phyloP scores from a whole-genome alignment of 2,329 filamentous ascomycete species.

The Trichoderma koningii region DNA sequence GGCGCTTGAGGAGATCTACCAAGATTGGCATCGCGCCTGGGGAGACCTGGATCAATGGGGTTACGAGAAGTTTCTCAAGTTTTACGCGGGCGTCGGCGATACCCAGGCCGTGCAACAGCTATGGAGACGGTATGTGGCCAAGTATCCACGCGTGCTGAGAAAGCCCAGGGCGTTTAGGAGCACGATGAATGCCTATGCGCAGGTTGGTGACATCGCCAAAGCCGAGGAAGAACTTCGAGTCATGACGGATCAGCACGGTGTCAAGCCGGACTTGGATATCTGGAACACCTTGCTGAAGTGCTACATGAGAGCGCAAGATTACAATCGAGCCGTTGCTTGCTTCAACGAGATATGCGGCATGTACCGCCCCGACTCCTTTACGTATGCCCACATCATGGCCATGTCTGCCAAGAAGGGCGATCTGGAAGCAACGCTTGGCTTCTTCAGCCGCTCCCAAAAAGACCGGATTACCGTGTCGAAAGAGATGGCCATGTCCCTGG shows the following conservation, averaged over 20 bases:
- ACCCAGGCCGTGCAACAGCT: conserved; percentile 48
- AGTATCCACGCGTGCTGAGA: conserved; percentile 41
- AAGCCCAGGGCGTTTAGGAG: conserved; percentile 51
- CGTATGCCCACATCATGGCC: conserved; percentile 73
- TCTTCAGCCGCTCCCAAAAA: conserved; percentile 65
- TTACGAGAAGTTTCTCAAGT: conserved; percentile 52
- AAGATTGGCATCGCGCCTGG: conserved; percentile 51
- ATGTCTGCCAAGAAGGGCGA: conserved; percentile 73
- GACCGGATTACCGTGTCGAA: conserved; percentile 52
- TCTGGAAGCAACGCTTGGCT: conserved; percentile 64
- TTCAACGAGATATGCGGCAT: conserved; percentile 61
- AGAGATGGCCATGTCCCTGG: conserved; percentile 63
- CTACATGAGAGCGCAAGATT: conserved; percentile 65
- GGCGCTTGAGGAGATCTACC: conserved; percentile 50
- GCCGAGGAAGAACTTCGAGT: conserved; percentile 63
- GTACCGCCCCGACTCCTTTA: conserved; percentile 60
- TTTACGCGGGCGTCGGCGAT: conserved; percentile 53
- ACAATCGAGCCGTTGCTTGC: conserved; percentile 63
- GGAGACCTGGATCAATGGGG: conserved; percentile 47
- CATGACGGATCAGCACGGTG: conserved; percentile 57
- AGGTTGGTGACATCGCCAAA: conserved; percentile 62
- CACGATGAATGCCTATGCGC: conserved; percentile 71
- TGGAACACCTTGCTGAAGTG: conserved; percentile 81
- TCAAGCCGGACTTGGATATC: conserved; percentile 59
- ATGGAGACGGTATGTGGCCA: conserved; percentile 47